Evolutionary conservation across 192 early-diverging fungal genomes (phyloP).

Genomic region (Coemansia nantahalensis): DNA sequence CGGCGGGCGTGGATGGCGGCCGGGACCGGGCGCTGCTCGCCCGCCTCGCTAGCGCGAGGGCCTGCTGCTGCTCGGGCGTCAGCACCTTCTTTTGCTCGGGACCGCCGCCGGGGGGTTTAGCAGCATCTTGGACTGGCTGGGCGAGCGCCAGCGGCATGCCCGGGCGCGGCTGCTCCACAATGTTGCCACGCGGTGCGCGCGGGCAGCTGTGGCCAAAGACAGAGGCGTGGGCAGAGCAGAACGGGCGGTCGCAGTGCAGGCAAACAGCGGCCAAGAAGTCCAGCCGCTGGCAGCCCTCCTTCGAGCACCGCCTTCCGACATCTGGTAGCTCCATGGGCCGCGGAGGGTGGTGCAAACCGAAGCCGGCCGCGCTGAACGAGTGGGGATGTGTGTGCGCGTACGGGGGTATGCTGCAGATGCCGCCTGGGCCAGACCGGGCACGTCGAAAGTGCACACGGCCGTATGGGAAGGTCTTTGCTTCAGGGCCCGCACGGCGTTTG

Average conservation of each 20-base stretch:
- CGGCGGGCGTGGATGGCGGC: background rate
- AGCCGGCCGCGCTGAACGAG: too few species aligned
- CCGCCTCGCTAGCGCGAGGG: constrained; percentile 14
- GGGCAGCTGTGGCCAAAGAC: constrained; percentile 19
- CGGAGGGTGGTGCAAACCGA: too few species aligned
- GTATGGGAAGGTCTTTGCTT: too few species aligned
- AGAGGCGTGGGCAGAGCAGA: constrained; percentile 29
- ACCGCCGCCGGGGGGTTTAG: too few species aligned
- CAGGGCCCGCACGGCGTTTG: too few species aligned
- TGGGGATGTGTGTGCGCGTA: too few species aligned
- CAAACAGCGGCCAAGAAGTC: constrained; percentile 39
- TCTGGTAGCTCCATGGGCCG: constrained; percentile 35
- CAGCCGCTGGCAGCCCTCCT: constrained; percentile 21
- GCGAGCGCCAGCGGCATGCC: background rate
- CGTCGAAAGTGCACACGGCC: too few species aligned
- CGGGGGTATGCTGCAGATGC: too few species aligned
- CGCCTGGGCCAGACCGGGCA: too few species aligned
- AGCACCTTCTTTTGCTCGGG: constrained; percentile 6
- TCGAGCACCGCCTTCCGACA: constrained; percentile 28
- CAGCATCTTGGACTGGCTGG: too few species aligned
- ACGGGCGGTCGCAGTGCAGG: constrained; percentile 16
- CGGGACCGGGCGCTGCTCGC: background rate
- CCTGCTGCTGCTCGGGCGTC: constrained; percentile 20
- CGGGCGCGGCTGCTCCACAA: background rate
- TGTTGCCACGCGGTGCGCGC: background rate